A percentile compares a stretch with the other conserved stretches of the same genome.
Evolutionary conservation across 2,329 filamentous ascomycete species (phyloP).

Genomic region (Colletotrichum salicis): DNA sequence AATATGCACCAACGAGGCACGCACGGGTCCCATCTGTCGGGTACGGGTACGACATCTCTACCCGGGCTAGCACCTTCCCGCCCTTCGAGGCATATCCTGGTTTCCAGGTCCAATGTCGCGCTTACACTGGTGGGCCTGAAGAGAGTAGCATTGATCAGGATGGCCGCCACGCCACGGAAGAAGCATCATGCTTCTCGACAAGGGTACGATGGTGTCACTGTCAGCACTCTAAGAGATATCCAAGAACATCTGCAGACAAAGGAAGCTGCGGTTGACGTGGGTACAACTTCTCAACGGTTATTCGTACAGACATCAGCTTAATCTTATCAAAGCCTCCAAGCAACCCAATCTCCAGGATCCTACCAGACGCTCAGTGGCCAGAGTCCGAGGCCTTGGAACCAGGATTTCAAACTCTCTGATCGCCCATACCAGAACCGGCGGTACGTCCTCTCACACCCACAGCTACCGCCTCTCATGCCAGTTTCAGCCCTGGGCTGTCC

Average conservation of each 20-base stretch:
- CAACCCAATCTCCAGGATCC: background rate
- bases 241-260: background rate
- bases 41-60: constrained; percentile 24
- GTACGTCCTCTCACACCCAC: background rate
- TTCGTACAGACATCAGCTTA: background rate
- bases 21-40: constrained; percentile 28
- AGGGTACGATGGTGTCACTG: background rate
- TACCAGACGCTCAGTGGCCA: background rate
- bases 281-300: background rate
- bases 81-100: background rate
- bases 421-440: background rate
- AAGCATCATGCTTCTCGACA: background rate
- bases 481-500: constrained; percentile 6
- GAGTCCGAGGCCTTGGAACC: constrained; percentile 11
- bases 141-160: background rate
- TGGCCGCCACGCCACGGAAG: background rate
- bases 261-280: background rate
- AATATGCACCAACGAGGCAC: constrained; percentile 3
- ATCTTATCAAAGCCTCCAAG: background rate
- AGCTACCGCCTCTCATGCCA: background rate
- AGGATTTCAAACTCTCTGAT: background rate
- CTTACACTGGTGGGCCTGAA: background rate
- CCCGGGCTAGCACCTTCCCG: background rate
- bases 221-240: background rate
- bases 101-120: background rate